Conservation (phyloP, 495 filamentous ascomycete species). For the Daldinia concentrica region DNA sequence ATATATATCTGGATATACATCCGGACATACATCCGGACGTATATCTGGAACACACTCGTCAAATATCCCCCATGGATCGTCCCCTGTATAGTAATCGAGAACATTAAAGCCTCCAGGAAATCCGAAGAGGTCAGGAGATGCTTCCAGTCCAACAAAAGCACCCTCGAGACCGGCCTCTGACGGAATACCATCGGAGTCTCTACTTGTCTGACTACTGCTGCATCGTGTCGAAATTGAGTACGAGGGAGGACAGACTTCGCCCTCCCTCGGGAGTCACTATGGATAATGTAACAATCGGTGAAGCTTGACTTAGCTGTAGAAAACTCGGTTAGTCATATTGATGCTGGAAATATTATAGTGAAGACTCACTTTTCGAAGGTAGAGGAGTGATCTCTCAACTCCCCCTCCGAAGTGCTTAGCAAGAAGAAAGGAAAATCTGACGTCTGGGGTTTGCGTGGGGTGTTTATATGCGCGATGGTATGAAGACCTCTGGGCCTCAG, state of each 20-base stretch:
- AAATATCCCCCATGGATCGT: background rate
- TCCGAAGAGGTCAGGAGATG: conserved; percentile 5
- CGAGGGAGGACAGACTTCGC: conserved; percentile 23
- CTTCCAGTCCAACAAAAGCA: conserved; percentile 19
- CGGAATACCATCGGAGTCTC: conserved; percentile 2
- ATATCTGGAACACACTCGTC: background rate
- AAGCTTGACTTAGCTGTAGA: background rate
- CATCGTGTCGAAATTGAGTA: conserved; percentile 24
- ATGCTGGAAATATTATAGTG: background rate
- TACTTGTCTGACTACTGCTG: conserved; percentile 27
- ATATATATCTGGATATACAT: no score
- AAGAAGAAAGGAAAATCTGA: background rate
- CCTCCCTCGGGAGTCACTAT: conserved; percentile 29
- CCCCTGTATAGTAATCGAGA: conserved; percentile 24
- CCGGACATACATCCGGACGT: background rate
- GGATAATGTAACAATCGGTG: background rate
- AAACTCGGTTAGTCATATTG: background rate
- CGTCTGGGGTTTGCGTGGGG: background rate
- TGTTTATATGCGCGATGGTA: conserved; percentile 6
- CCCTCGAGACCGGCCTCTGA: conserved; percentile 19
- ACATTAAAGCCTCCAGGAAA: conserved; percentile 6
- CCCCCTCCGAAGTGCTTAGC: background rate
- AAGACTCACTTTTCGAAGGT: conserved; percentile 6
- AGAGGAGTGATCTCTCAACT: background rate
- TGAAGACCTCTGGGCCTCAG: background rate